Conservation (phyloP, 768 basidiomycete genomes). For the Agaricus blazei region DNA sequence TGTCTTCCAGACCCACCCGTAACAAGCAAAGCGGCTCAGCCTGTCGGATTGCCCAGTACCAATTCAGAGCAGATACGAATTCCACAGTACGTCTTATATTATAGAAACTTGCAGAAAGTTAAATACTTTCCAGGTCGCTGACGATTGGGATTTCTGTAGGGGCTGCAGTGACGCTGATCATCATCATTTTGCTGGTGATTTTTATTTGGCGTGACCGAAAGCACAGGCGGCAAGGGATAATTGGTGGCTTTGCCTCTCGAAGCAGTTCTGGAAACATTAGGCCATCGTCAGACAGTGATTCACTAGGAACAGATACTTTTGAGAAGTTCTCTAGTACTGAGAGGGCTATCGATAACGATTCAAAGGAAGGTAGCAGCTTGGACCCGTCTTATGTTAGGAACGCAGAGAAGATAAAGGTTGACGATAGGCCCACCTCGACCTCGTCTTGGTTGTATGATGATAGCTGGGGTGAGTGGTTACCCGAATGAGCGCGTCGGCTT, state of each 20-base stretch:
- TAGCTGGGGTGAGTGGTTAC: not conserved
- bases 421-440: not conserved
- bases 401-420: not conserved
- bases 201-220: conserved; percentile 37
- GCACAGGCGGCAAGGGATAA: conserved; percentile 15
- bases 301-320: not conserved
- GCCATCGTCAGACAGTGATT: no score
- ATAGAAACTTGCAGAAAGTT: not conserved
- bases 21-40: not conserved
- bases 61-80: not conserved
- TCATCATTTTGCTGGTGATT: conserved; percentile 36
- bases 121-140: conserved; percentile 27
- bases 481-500: not conserved
- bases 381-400: conserved; percentile 5
- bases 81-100: not conserved
- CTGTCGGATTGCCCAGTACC: not conserved
- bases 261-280: no score
- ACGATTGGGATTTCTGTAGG: conserved; percentile 43
- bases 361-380: not conserved
- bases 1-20: not conserved
- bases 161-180: conserved; percentile 31
- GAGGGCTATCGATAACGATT: not conserved
- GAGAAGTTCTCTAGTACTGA: not conserved
- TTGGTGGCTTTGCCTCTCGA: not conserved
- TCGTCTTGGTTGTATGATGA: conserved; percentile 4